phyloP scores from a whole-genome alignment of 2,329 filamentous ascomycete genomes.

The Fusarium sambucinum region DNA sequence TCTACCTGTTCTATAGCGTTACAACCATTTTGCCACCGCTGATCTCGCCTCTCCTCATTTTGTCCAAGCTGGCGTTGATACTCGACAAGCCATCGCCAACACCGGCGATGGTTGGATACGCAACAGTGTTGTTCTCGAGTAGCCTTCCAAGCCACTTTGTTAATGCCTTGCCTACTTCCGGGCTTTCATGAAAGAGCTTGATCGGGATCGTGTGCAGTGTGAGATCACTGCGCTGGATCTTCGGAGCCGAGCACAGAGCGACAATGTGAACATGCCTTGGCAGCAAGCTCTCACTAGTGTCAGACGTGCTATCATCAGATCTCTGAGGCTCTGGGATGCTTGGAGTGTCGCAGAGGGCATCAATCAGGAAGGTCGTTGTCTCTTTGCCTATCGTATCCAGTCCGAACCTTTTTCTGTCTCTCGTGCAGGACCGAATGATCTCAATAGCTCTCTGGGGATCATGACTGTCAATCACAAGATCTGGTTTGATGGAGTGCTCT shows the following conservation, averaged over 20 bases:
- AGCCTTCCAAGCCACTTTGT: conserved; percentile 76
- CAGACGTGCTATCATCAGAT: conserved; percentile 49
- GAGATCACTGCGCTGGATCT: conserved; percentile 61
- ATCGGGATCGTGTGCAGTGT: conserved; percentile 76
- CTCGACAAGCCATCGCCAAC: conserved; percentile 72
- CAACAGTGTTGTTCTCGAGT: conserved; percentile 65
- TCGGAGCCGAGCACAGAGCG: conserved; percentile 76
- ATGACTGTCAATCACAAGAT: conserved; percentile 76
- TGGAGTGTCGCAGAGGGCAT: conserved; percentile 20
- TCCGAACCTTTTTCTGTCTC: conserved; percentile 71
- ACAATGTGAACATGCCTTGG: conserved; percentile 67
- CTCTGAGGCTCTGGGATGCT: conserved; percentile 58
- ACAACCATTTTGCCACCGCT: conserved; percentile 75
- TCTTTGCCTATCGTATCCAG: conserved; percentile 77
- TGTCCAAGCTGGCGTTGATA: conserved; percentile 76
- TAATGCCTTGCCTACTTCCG: conserved; percentile 71
- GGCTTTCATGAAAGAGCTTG: conserved; percentile 79
- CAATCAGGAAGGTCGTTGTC: conserved; percentile 68
- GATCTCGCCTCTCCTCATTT: conserved; percentile 73
- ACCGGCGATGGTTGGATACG: conserved; percentile 74
- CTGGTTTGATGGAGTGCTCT: conserved; percentile 60
- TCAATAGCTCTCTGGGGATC: conserved; percentile 73
- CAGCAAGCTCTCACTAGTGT: conserved; percentile 50
- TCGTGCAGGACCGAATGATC: conserved; percentile 71
- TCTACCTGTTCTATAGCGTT: background rate